A percentile compares a stretch with the other conserved stretches of the same genome.
These are phyloP conservation scores for Syzygium grande DNA, from an alignment of 345 rosid species.

Conservation along the genomic window DNA sequence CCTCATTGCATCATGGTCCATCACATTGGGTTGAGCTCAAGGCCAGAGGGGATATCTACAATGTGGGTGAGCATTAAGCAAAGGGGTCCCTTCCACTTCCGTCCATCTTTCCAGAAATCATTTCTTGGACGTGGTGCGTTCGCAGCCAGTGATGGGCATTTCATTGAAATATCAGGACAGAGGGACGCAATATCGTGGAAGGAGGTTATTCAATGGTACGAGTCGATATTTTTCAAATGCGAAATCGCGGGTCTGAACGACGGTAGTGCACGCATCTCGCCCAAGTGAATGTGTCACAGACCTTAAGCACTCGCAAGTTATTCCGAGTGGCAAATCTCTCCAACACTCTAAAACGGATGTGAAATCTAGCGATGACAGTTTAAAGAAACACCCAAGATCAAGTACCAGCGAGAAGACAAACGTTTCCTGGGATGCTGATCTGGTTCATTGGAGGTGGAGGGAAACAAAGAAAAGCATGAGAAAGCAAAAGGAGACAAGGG, in stretches of 20 bases:
- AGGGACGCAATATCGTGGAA: not conserved
- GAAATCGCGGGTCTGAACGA: not conserved
- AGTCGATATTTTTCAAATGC: not conserved
- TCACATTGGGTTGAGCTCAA: not conserved
- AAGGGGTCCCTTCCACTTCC: not conserved
- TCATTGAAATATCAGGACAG: not conserved
- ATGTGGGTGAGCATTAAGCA: not conserved
- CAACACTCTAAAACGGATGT: not conserved
- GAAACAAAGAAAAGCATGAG: not conserved
- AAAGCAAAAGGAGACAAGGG: not conserved
- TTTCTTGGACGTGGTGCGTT: not conserved
- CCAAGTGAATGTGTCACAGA: not conserved
- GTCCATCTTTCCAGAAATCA: not conserved
- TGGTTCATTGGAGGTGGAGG: not conserved
- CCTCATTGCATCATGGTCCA: not conserved
- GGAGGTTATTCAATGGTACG: not conserved
- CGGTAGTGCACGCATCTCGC: not conserved
- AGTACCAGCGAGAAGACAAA: not conserved
- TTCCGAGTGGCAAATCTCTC: not conserved
- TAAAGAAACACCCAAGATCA: not conserved
- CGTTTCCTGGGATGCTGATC: not conserved
- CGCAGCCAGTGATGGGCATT: not conserved
- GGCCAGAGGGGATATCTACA: not conserved
- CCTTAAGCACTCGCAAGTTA: not conserved
- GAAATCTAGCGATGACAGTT: too few relatives aligned